Percentiles rank a stretch among this genome's conserved stretches.
Conservation (phyloP, 2,329 filamentous ascomycete genomes). For the Huntiella savannae region DNA sequence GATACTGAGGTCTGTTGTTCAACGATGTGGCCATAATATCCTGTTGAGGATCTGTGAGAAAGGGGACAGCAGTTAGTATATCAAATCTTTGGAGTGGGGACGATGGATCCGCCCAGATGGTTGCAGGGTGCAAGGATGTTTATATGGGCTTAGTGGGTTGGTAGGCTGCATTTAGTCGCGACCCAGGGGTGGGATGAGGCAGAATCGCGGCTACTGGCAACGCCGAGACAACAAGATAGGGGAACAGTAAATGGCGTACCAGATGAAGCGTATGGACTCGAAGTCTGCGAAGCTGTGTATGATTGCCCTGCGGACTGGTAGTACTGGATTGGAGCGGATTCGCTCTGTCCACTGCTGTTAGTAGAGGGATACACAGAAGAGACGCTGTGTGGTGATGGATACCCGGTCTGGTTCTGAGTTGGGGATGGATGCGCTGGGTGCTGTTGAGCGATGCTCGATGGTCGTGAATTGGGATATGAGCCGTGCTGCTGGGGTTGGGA, state of each 20-base stretch:
- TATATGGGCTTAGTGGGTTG: not conserved
- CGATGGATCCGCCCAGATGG: not conserved
- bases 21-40: conserved; percentile 48
- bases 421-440: conserved; percentile 38
- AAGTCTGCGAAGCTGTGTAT: conserved; percentile 65
- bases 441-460: conserved; percentile 54
- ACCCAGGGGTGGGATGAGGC: too few relatives aligned
- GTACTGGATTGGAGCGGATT: conserved; percentile 47
- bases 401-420: conserved; percentile 43
- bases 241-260: conserved; percentile 30
- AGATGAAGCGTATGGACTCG: conserved; percentile 71
- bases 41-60: conserved; percentile 28
- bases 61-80: not conserved
- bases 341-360: conserved; percentile 41
- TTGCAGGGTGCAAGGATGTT: not conserved
- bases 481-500: conserved; percentile 52
- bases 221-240: too few relatives aligned
- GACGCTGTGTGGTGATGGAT: conserved; percentile 46
- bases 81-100: not conserved
- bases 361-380: conserved; percentile 35
- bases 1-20: conserved; percentile 63
- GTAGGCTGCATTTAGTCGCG: too few relatives aligned
- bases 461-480: conserved; percentile 44
- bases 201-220: too few relatives aligned
- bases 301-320: conserved; percentile 54